Conservation (phyloP, 345 rosid genomes). For the Firmiana major region DNA sequence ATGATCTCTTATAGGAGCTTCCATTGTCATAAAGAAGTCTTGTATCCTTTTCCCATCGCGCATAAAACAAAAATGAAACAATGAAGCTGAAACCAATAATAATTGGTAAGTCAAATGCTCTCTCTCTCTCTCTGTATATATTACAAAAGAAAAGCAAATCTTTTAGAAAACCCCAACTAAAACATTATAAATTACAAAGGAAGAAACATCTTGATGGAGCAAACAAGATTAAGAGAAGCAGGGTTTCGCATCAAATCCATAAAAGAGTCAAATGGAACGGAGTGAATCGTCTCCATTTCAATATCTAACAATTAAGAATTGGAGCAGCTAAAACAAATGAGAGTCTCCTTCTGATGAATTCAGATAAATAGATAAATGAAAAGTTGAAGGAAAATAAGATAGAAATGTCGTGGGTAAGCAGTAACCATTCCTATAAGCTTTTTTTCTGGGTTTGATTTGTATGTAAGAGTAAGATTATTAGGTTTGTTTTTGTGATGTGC, state of each 20-base stretch:
- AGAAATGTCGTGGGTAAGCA: too few species aligned
- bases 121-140: too few species aligned
- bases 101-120: background rate
- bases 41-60: constrained; percentile 49
- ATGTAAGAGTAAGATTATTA: too few species aligned
- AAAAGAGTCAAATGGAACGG: constrained; percentile 42
- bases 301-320: background rate
- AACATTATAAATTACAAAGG: background rate
- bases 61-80: constrained; percentile 45
- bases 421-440: too few species aligned
- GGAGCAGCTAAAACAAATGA: background rate
- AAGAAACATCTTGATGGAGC: constrained; percentile 61
- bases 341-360: background rate
- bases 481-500: too few species aligned
- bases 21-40: constrained; percentile 50
- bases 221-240: constrained; percentile 55
- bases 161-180: background rate
- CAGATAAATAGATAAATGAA: too few species aligned
- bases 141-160: background rate
- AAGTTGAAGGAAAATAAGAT: too few species aligned
- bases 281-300: constrained; percentile 18
- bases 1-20: constrained; percentile 44
- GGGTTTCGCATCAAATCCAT: constrained; percentile 56
- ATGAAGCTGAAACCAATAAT: constrained; percentile 42
- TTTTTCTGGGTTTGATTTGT: too few species aligned